Evolutionary conservation across 129 eudicot species (phyloP).

Genomic region (Ambrosia artemisiifolia): DNA sequence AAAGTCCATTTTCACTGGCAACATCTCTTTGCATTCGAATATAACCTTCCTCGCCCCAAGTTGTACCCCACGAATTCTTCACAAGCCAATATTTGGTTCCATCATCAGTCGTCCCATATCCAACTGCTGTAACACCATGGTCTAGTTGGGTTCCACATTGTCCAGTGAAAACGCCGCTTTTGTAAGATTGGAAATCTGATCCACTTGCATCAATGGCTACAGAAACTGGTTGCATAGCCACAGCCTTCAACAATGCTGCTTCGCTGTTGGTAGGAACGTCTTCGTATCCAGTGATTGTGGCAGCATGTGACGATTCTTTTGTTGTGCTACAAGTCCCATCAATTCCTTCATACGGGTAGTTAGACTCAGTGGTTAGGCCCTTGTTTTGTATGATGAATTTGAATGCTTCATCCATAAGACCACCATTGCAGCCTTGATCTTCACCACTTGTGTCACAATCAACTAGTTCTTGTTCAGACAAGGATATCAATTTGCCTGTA

Average conservation of each 20-base stretch:
- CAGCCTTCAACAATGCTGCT: slow-evolving; percentile 13
- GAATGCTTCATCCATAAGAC: slow-evolving; percentile 26
- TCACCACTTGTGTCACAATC: slow-evolving; percentile 20
- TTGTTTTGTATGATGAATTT: slow-evolving; percentile 12
- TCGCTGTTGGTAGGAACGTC: slow-evolving; percentile 23
- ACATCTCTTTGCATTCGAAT: slow-evolving; percentile 27
- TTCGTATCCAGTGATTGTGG: slow-evolving; percentile 22
- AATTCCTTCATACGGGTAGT: slow-evolving; percentile 17
- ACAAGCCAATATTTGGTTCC: slow-evolving; percentile 29
- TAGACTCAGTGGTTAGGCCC: slow-evolving; percentile 17
- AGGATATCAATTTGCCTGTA: slow-evolving; percentile 15
- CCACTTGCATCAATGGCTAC: slow-evolving; percentile 27
- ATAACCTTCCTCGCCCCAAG: slow-evolving; percentile 33
- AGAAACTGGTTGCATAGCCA: slow-evolving; percentile 25
- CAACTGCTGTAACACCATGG: slow-evolving; percentile 27
- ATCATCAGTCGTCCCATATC: slow-evolving; percentile 20
- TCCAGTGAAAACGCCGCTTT: slow-evolving; percentile 17
- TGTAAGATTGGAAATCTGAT: slow-evolving; percentile 1
- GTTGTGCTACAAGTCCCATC: slow-evolving; percentile 16
- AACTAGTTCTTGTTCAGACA: slow-evolving; percentile 32
- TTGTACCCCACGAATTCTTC: slow-evolving; percentile 34
- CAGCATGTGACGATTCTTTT: background rate
- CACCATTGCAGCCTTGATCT: slow-evolving; percentile 19
- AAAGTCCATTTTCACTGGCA: slow-evolving; percentile 2
- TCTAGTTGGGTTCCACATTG: slow-evolving; percentile 22